Percentiles rank a stretch among this genome's conserved stretches.
Evolutionary conservation across 345 rosid genomes (phyloP).

Genomic region (Isatis tinctoria): DNA sequence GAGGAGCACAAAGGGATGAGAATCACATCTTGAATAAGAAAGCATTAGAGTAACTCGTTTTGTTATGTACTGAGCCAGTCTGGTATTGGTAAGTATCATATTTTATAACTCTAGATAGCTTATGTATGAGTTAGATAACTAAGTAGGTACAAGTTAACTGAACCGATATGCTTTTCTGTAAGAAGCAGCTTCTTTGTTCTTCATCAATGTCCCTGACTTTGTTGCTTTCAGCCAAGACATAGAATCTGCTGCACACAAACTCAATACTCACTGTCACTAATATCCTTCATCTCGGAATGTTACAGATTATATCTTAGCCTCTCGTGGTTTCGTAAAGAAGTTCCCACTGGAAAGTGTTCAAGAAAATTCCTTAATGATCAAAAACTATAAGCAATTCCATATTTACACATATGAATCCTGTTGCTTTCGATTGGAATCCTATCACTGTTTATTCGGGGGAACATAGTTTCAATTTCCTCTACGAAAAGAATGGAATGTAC

Average conservation of each 20-base stretch:
- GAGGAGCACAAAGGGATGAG: conserved; percentile 35
- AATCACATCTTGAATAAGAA: conserved; percentile 24
- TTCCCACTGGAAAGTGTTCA: neutral
- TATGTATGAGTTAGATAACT: neutral
- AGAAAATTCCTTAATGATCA: neutral
- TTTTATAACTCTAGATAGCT: neutral
- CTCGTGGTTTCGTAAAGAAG: neutral
- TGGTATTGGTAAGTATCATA: neutral
- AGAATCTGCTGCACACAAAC: neutral
- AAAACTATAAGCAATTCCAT: neutral
- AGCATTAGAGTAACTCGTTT: conserved; percentile 1
- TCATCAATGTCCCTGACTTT: neutral
- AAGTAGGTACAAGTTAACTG: neutral
- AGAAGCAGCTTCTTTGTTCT: neutral
- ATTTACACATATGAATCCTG: conserved; percentile 6
- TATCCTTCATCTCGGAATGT: neutral
- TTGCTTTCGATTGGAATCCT: neutral
- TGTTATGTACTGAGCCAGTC: neutral
- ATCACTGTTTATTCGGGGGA: conserved; percentile 8
- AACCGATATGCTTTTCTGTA: neutral
- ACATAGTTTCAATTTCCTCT: conserved; percentile 13
- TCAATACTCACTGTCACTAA: neutral
- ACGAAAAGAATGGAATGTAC: conserved; percentile 35
- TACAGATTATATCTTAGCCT: neutral
- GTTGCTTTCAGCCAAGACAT: neutral